These are phyloP conservation scores for Danielozyma ontarioensis DNA, from an alignment of 805 yeast species.

Conservation along the genomic window DNA sequence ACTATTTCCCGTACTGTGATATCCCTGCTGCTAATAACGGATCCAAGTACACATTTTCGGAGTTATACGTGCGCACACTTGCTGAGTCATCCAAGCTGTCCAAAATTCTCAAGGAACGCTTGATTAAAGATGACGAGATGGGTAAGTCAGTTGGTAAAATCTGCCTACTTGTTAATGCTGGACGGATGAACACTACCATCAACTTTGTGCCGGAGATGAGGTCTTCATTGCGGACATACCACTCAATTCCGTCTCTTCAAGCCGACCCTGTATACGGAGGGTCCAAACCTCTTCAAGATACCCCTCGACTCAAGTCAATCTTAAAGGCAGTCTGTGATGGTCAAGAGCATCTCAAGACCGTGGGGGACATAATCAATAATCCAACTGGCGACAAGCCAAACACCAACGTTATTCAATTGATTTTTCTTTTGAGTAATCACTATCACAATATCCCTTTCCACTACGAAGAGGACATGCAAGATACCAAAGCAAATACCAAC, in stretches of 20 bases:
- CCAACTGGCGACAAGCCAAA: constrained; percentile 42
- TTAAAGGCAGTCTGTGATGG: constrained; percentile 83
- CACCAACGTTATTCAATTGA: constrained; percentile 59
- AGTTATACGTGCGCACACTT: constrained; percentile 74
- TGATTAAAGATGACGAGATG: constrained; percentile 55
- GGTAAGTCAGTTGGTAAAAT: constrained; percentile 74
- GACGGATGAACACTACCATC: constrained; percentile 91
- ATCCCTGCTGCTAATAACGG: constrained; percentile 29
- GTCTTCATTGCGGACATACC: constrained; percentile 87
- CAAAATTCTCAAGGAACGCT: constrained; percentile 72
- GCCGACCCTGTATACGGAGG: constrained; percentile 48
- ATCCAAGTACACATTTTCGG: constrained; percentile 69
- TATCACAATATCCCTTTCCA: constrained; percentile 46
- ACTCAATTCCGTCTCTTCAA: constrained; percentile 87
- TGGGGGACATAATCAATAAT: constrained; percentile 40
- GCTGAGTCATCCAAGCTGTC: constrained; percentile 83
- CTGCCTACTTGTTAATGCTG: constrained; percentile 83
- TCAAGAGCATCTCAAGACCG: constrained; percentile 43
- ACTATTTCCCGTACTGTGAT: constrained; percentile 45
- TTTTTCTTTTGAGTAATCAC: constrained; percentile 68
- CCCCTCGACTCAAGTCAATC: constrained; percentile 88
- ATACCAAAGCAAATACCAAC: constrained; percentile 15
- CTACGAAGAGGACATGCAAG: constrained; percentile 11
- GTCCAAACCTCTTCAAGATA: constrained; percentile 80
- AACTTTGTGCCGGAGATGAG: constrained; percentile 95